Conservation (phyloP, 352 stramenopile genomes). For the Phytophthora quininea region DNA sequence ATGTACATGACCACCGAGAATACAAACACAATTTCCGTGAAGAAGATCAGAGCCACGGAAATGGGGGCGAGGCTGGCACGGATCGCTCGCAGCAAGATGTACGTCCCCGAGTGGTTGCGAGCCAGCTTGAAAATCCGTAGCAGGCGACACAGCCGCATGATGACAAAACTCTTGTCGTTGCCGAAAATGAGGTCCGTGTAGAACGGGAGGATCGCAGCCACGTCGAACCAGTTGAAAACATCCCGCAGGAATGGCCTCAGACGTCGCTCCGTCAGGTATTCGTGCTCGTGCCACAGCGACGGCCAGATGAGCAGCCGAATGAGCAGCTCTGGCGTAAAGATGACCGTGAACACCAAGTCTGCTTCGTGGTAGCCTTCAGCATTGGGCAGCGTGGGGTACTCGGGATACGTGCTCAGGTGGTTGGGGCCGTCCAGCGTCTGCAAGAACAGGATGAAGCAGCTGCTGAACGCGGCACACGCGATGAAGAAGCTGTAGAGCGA, state of each 20-base stretch:
- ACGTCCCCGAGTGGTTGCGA: conserved; percentile 79
- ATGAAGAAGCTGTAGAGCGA: conserved; percentile 82
- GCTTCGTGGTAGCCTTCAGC: conserved; percentile 61
- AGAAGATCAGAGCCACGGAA: conserved; percentile 82
- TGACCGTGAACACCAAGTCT: conserved; percentile 72
- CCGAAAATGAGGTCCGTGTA: conserved; percentile 79
- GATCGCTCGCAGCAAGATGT: conserved; percentile 78
- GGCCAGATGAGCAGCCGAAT: conserved; percentile 77
- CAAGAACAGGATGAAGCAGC: conserved; percentile 77
- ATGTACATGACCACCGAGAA: conserved; percentile 85
- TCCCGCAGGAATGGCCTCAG: conserved; percentile 73
- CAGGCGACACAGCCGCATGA: conserved; percentile 69
- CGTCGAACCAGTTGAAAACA: conserved; percentile 86
- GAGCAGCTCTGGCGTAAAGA: conserved; percentile 77
- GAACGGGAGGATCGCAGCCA: conserved; percentile 73
- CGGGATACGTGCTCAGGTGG: conserved; percentile 60
- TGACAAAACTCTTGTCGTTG: conserved; percentile 76
- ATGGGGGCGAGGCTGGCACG: conserved; percentile 75
- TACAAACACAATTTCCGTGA: conserved; percentile 81
- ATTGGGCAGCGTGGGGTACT: conserved; percentile 64
- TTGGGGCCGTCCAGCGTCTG: conserved; percentile 81
- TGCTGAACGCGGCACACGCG: conserved; percentile 63
- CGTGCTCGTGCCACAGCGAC: conserved; percentile 71
- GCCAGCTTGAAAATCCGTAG: conserved; percentile 85
- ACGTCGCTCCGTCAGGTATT: conserved; percentile 69